Evolutionary conservation across 352 stramenopile species (phyloP).

Genomic region (Phytophthora fragariaefolia): DNA sequence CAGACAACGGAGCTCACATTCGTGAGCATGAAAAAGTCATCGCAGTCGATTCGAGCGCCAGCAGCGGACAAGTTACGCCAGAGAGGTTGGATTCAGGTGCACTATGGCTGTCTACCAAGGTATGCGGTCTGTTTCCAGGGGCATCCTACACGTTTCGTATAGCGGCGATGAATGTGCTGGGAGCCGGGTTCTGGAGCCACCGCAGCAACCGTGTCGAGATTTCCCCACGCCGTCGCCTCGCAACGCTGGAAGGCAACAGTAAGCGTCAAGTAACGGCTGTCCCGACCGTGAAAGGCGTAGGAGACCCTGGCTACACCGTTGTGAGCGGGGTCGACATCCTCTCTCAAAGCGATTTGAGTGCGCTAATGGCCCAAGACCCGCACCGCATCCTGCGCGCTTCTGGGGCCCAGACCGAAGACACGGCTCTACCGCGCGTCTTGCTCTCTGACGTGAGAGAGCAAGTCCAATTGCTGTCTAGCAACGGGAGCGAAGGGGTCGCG

Average conservation of each 20-base stretch:
- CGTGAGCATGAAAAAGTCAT: slow-evolving; percentile 40
- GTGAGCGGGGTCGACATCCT: slow-evolving; percentile 36
- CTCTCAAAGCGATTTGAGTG: slow-evolving; percentile 36
- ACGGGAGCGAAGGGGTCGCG: slow-evolving; percentile 6
- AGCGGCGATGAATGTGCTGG: slow-evolving; percentile 71
- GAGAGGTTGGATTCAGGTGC: slow-evolving; percentile 26
- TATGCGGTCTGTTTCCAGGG: slow-evolving; percentile 61
- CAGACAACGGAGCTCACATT: slow-evolving; percentile 24
- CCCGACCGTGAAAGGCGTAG: slow-evolving; percentile 54
- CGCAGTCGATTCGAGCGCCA: slow-evolving; percentile 26
- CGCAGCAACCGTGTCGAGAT: slow-evolving; percentile 41
- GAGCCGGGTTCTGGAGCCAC: slow-evolving; percentile 57
- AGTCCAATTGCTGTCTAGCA: slow-evolving; percentile 36
- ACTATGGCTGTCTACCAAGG: slow-evolving; percentile 37
- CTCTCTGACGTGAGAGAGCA: slow-evolving; percentile 69
- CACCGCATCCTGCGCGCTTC: slow-evolving; percentile 33
- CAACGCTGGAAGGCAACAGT: slow-evolving; percentile 8
- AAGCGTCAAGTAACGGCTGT: slow-evolving; percentile 21
- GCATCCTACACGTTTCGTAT: slow-evolving; percentile 60
- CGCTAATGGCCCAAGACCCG: slow-evolving; percentile 29
- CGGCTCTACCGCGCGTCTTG: slow-evolving; percentile 38
- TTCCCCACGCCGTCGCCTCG: slow-evolving; percentile 1
- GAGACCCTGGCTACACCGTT: slow-evolving; percentile 50
- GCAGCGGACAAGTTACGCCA: slow-evolving; percentile 14
- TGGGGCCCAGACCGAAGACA: slow-evolving; percentile 24